A percentile compares a stretch with the other conserved stretches of the same genome.
These are phyloP conservation scores for Globisporangium carolinianum DNA, from an alignment of 352 stramenopile species.

Conservation along the genomic window DNA sequence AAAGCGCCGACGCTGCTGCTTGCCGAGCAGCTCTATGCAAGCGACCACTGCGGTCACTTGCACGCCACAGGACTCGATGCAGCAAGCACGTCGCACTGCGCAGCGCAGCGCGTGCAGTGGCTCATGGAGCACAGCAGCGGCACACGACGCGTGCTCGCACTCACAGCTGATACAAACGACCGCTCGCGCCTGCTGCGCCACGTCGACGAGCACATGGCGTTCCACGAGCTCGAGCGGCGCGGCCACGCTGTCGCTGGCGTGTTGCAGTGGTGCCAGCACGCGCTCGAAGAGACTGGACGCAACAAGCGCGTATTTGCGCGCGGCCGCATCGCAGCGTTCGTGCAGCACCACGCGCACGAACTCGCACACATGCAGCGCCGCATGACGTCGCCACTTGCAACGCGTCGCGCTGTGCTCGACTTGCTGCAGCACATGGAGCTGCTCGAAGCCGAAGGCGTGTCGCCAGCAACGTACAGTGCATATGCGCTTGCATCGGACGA, in stretches of 20 bases:
- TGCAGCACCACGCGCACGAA: constrained; percentile 41
- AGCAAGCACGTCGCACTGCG: constrained; percentile 17
- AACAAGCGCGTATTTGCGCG: constrained; percentile 46
- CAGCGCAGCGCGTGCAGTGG: constrained; percentile 24
- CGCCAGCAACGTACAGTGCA: constrained; percentile 28
- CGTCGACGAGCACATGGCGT: constrained; percentile 25
- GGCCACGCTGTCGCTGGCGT: constrained; percentile 51
- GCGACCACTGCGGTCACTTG: constrained; percentile 21
- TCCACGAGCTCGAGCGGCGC: constrained; percentile 61
- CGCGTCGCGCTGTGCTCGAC: constrained; percentile 46
- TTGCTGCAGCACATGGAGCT: constrained; percentile 64
- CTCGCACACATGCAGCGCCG: constrained; percentile 27
- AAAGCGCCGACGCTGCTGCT: background rate
- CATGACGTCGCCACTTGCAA: constrained; percentile 41
- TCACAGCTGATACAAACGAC: constrained; percentile 20
- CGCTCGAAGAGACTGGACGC: constrained; percentile 52
- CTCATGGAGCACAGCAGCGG: constrained; percentile 16
- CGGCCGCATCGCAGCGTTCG: constrained; percentile 36
- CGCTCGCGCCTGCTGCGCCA: constrained; percentile 16
- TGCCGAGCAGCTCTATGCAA: background rate
- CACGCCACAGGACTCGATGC: constrained; percentile 17
- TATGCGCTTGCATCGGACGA: constrained; percentile 15
- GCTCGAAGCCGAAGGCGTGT: constrained; percentile 54
- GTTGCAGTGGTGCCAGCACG: constrained; percentile 57
- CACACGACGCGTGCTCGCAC: constrained; percentile 27